Evolutionary conservation across 2,329 filamentous ascomycete genomes (phyloP), one percentile per base, ranked within the genome.

Genomic region (Lecanoromycetidae sp.): DNA sequence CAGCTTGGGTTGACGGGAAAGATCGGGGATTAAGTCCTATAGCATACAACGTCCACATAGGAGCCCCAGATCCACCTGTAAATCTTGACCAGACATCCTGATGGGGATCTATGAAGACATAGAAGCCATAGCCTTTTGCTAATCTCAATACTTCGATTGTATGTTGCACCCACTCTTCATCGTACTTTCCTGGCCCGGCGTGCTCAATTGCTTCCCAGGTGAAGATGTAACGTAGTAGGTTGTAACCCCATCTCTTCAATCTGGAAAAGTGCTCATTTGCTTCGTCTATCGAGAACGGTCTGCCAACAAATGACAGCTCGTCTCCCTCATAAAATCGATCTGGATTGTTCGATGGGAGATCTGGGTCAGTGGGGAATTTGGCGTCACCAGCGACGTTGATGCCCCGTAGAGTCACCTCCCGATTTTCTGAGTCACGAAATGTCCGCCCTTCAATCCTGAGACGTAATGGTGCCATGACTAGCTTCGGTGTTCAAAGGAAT

Each of bases 121-220:
- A 94, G 63, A 98, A 95, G 23, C 85, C 86, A 69, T 94, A 96
- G 30, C 79, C 74, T 61, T 88, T 94, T 30, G 88, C 88, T 54
- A 87, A 71, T 48, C 87, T 76, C 56, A 98, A 66, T 9, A 94
- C 71, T 32, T 85, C 76, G 55, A 98, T 87, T 1, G 91, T 98
- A 62, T 94, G 87, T 55, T 84, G 74, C 55, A 96, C 88, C 75
- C 85, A 98, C 52, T 84, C 81, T 60, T 98, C 87, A 58, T 98
- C 93, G 63, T 96, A 98, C 59, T 77, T 80, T 1, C 88, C 87
- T 0, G 93, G 91, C 0, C 90, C 90, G 1, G 80, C 80, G 49
- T 91, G 84, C 66, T 98, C 91, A 61, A 98, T 84, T n/a, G 91
- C 90, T 66, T 98, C 91, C 91, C 91, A 98, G 0, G 91, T 96